These are phyloP conservation scores for Dissophora ornata DNA, from an alignment of 192 early-diverging fungal species.

Conservation along the genomic window DNA sequence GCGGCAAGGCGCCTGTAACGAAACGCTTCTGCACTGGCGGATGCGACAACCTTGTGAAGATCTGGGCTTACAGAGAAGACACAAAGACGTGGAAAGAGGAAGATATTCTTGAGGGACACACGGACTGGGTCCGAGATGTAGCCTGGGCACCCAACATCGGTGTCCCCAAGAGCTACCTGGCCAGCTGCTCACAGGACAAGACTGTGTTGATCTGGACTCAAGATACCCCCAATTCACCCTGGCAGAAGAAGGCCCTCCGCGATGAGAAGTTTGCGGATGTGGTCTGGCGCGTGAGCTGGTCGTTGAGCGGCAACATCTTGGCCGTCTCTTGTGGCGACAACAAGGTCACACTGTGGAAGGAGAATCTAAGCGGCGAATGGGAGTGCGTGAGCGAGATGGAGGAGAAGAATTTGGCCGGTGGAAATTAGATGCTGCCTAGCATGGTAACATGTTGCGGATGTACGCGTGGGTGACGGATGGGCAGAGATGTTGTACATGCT, in stretches of 20 bases:
- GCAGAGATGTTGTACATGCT: no score
- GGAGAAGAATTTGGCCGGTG: slow-evolving; percentile 55
- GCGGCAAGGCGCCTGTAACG: slow-evolving; percentile 66
- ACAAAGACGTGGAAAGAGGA: slow-evolving; percentile 85
- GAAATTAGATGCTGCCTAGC: no score
- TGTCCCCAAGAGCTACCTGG: slow-evolving; percentile 87
- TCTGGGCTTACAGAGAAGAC: slow-evolving; percentile 89
- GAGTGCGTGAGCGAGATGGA: slow-evolving; percentile 84
- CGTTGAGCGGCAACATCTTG: slow-evolving; percentile 91
- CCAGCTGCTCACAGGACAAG: slow-evolving; percentile 97
- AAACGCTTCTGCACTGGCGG: slow-evolving; percentile 93
- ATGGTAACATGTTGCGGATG: no score
- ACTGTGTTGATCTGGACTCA: slow-evolving; percentile 97
- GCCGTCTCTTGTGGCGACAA: slow-evolving; percentile 98
- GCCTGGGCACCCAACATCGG: slow-evolving; percentile 97
- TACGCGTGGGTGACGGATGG: no score
- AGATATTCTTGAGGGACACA: slow-evolving; percentile 86
- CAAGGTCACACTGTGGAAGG: slow-evolving; percentile 97
- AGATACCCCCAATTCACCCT: slow-evolving; percentile 73
- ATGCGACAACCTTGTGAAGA: slow-evolving; percentile 96
- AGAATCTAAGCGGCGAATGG: slow-evolving; percentile 93
- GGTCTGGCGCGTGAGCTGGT: slow-evolving; percentile 99
- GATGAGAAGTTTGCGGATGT: slow-evolving; percentile 92
- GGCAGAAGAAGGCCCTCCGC: slow-evolving; percentile 80
- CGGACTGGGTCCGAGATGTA: slow-evolving; percentile 98